phyloP scores from a whole-genome alignment of 2,329 filamentous ascomycete species.

The Fusarium vanettenii region DNA sequence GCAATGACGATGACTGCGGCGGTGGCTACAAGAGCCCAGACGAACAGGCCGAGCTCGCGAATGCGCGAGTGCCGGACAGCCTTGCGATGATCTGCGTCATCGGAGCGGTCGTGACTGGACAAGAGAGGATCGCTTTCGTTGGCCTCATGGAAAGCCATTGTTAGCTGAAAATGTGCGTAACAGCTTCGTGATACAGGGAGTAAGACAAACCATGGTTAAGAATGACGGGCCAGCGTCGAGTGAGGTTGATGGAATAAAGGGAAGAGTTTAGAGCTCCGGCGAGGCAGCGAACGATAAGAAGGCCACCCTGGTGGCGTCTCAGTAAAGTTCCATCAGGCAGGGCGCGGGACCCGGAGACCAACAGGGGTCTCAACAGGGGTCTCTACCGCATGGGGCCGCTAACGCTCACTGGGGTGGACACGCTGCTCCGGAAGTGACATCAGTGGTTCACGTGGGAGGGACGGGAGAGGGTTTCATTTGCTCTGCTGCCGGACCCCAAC shows the following conservation, averaged over 20 bases:
- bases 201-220: slow-evolving; percentile 32
- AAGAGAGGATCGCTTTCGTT: slow-evolving; percentile 60
- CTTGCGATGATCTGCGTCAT: slow-evolving; percentile 37
- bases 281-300: slow-evolving; percentile 12
- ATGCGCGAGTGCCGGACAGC: slow-evolving; percentile 56
- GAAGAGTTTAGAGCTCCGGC: slow-evolving; percentile 2
- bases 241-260: neutral
- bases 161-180: slow-evolving; percentile 18
- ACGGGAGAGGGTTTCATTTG: slow-evolving; percentile 18
- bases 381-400: slow-evolving; percentile 6
- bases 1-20: slow-evolving; percentile 82
- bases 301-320: neutral
- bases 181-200: neutral
- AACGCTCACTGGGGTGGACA: neutral
- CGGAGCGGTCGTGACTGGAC: slow-evolving; percentile 46
- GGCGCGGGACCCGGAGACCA: neutral
- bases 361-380: slow-evolving; percentile 14
- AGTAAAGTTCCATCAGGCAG: slow-evolving; percentile 17
- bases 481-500: neutral
- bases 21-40: slow-evolving; percentile 86
- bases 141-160: slow-evolving; percentile 42
- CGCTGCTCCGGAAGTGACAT: slow-evolving; percentile 30
- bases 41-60: slow-evolving; percentile 80
- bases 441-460: slow-evolving; percentile 20
- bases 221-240: neutral